Evolutionary conservation across 441 rosid species (phyloP).

Genomic region (Erodium texanum): DNA sequence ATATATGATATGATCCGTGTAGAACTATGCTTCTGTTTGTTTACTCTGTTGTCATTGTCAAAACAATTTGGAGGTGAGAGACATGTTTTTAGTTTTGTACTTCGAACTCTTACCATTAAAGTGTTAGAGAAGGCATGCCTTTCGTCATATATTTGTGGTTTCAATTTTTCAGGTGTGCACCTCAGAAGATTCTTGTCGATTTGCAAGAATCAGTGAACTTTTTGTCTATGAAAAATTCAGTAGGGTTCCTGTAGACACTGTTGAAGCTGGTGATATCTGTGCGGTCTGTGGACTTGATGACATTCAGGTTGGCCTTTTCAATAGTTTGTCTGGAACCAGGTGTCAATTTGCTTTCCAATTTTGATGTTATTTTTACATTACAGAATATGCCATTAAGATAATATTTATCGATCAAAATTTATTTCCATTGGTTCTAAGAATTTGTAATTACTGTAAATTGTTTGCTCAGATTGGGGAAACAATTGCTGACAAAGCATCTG

Average conservation of each 20-base stretch:
- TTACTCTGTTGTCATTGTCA: not conserved
- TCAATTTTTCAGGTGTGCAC: slow-evolving; percentile 66
- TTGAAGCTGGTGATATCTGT: slow-evolving; percentile 97
- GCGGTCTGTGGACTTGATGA: slow-evolving; percentile 95
- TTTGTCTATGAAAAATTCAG: slow-evolving; percentile 85
- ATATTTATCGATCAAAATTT: slow-evolving; percentile 10
- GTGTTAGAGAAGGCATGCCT: slow-evolving; percentile 7
- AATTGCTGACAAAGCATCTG: slow-evolving; percentile 74
- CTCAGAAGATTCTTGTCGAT: slow-evolving; percentile 86
- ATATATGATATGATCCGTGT: not conserved
- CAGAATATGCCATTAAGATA: not conserved
- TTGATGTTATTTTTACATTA: not conserved
- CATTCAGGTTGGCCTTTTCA: slow-evolving; percentile 48
- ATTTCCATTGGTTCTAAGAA: slow-evolving; percentile 5
- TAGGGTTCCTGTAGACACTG: slow-evolving; percentile 61
- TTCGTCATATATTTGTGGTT: slow-evolving; percentile 13
- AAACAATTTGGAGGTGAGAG: not conserved
- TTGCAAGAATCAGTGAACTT: slow-evolving; percentile 73
- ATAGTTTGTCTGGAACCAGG: slow-evolving; percentile 1
- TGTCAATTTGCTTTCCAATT: slow-evolving; percentile 3
- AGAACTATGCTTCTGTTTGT: not conserved
- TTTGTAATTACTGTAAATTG: slow-evolving; percentile 17
- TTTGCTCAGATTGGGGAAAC: slow-evolving; percentile 92
- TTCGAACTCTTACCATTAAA: not conserved
- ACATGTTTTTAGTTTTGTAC: not conserved